Percentiles rank a stretch among this genome's conserved stretches.
phyloP scores from a whole-genome alignment of 2,329 filamentous ascomycete genomes.

The Pseudogymnoascus sp. region DNA sequence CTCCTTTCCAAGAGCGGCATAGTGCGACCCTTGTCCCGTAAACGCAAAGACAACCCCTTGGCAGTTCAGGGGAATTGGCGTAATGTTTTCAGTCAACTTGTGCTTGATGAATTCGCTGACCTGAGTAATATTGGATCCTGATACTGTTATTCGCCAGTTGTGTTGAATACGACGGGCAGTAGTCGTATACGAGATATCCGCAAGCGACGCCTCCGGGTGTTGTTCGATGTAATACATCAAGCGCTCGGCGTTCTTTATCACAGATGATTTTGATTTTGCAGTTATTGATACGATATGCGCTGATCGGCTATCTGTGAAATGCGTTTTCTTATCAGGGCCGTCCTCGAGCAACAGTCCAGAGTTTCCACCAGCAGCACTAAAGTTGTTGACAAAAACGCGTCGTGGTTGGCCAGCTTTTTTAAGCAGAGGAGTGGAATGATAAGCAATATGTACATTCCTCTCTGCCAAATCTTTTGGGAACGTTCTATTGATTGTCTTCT shows the following conservation, averaged over 20 bases:
- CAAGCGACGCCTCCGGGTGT: slow-evolving; percentile 16
- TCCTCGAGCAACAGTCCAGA: slow-evolving; percentile 28
- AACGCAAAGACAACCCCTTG: slow-evolving; percentile 26
- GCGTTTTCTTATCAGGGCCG: slow-evolving; percentile 27
- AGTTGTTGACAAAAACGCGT: slow-evolving; percentile 42
- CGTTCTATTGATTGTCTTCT: slow-evolving; percentile 29
- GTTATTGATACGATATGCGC: slow-evolving; percentile 40
- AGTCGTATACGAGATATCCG: slow-evolving; percentile 27
- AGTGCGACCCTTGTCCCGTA: slow-evolving; percentile 33
- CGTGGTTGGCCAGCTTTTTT: slow-evolving; percentile 26
- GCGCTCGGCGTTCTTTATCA: slow-evolving; percentile 13
- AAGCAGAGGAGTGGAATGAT: slow-evolving; percentile 29
- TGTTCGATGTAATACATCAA: slow-evolving; percentile 12
- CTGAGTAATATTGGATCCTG: slow-evolving; percentile 36
- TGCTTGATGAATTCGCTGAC: slow-evolving; percentile 41
- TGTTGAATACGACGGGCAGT: slow-evolving; percentile 49
- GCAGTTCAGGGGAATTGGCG: slow-evolving; percentile 33
- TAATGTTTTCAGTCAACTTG: slow-evolving; percentile 37
- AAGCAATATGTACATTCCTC: slow-evolving; percentile 27
- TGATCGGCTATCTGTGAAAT: slow-evolving; percentile 34
- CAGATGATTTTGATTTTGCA: slow-evolving; percentile 33
- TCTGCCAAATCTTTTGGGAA: slow-evolving; percentile 32
- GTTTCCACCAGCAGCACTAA: slow-evolving; percentile 33
- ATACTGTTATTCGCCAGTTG: slow-evolving; percentile 46
- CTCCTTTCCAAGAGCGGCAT: slow-evolving; percentile 18